Evolutionary conservation across 2,329 filamentous ascomycete genomes (phyloP).

Genomic region (Colletotrichum lentis): DNA sequence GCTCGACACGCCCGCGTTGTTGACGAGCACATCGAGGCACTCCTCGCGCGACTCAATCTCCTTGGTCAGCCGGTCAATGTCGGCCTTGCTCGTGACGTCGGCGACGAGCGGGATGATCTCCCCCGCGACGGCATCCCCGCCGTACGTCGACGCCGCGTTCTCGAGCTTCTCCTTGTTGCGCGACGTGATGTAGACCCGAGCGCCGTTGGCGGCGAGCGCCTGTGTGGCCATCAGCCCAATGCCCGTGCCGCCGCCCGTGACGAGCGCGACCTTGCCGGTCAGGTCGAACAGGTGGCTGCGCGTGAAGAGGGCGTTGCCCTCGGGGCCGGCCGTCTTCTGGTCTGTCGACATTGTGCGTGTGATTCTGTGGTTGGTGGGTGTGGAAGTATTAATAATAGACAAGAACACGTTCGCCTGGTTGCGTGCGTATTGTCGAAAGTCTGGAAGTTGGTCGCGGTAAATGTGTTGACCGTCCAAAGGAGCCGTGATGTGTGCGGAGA

Average conservation of each 20-base stretch:
- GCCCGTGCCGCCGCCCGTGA: constrained; percentile 65
- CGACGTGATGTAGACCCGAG: constrained; percentile 75
- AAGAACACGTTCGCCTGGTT: neutral
- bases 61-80: constrained; percentile 64
- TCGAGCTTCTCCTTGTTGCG: constrained; percentile 70
- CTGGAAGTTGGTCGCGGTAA: neutral
- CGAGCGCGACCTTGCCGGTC: constrained; percentile 54
- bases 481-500: neutral
- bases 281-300: constrained; percentile 53
- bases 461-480: too few relatives aligned
- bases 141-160: constrained; percentile 64
- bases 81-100: constrained; percentile 70
- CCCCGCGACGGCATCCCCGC: constrained; percentile 61
- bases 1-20: constrained; percentile 73
- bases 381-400: neutral
- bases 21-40: constrained; percentile 71
- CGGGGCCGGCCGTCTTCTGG: constrained; percentile 37
- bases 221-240: constrained; percentile 76
- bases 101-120: constrained; percentile 67
- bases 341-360: constrained; percentile 27
- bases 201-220: constrained; percentile 71
- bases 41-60: constrained; percentile 64
- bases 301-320: constrained; percentile 46
- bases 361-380: neutral
- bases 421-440: neutral